Evolutionary conservation across 768 basidiomycete genomes (phyloP), one percentile per base, ranked within the genome.

Genomic region (Amanita fuliginea): DNA sequence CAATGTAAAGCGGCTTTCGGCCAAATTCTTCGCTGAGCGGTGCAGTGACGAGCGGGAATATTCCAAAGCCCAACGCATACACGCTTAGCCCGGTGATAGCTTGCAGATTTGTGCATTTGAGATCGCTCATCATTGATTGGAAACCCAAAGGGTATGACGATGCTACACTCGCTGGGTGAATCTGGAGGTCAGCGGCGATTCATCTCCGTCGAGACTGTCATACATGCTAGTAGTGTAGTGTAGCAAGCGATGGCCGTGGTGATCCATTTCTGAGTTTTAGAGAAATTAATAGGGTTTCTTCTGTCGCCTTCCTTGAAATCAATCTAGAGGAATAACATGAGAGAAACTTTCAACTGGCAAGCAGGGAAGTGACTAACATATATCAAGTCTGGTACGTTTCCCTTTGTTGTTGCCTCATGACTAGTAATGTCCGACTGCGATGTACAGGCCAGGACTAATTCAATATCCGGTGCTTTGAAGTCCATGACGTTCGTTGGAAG

Each of bases 21-120:
- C 83, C 84, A 51, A 84, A 78, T 57, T 86, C 84, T 57, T 86
- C 84, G 57, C 81, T 83, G 54, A 85, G 74, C 0, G 83, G 74
- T 13, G 83, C 79, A 0, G 82, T 76, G 10, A 86, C 63, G 3
- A 86, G 75, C 0, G 84, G 83, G 11, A 79, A 63, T 21, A 83
- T 34, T 11, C 71, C 79, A 53, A 85, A 85, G 1, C 81, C 82
- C 6, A 86, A 57, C 0, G 76, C 65, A 60, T 71, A 86, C 21
- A 78, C 63, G 49, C 71, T 69, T 21, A 79, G 60, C 4, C 75
- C 77, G 26, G 76, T 59, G 1, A 71, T 72, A 0, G 74, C 74
- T 47, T 70, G 64, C 22, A 76, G 68, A 9, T 58, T 50, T 8
- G 74, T 70, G 51, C 73, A 76, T 41, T 68, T 60, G 4, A 74